phyloP scores from a whole-genome alignment of 768 basidiomycete genomes.

The Lentinula lateritia region DNA sequence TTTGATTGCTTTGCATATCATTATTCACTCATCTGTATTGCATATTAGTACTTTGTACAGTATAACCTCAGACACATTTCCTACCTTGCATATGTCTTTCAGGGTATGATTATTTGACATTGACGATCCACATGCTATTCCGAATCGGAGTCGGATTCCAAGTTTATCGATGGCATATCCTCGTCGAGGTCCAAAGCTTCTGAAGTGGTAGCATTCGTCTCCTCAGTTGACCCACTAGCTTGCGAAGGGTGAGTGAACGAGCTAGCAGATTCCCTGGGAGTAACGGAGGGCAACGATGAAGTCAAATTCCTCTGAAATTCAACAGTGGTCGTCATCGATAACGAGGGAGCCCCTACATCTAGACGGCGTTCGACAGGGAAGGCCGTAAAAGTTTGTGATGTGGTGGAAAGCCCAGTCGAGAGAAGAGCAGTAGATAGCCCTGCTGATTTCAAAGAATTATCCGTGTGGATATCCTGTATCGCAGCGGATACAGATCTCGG shows the following conservation, averaged over 20 bases:
- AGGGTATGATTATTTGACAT: neutral
- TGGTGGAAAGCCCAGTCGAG: neutral
- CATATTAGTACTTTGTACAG: neutral
- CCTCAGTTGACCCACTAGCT: neutral
- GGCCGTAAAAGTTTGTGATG: neutral
- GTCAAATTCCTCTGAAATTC: neutral
- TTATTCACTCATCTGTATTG: neutral
- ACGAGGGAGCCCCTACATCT: neutral
- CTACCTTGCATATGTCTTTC: neutral
- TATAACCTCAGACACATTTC: neutral
- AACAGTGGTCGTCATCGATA: neutral
- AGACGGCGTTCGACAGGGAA: neutral
- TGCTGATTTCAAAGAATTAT: neutral
- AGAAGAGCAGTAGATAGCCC: neutral
- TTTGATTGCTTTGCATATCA: neutral
- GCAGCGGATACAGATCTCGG: neutral
- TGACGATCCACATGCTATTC: slow-evolving; percentile 15
- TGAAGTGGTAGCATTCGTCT: neutral
- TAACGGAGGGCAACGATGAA: neutral
- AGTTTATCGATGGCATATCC: slow-evolving; percentile 70
- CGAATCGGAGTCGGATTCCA: slow-evolving; percentile 75
- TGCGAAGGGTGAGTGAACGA: neutral
- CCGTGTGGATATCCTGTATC: slow-evolving; percentile 9
- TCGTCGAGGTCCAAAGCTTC: slow-evolving; percentile 50
- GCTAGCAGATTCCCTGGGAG: neutral